A percentile compares a stretch with the other conserved stretches of the same genome.
Evolutionary conservation across 2,329 filamentous ascomycete genomes (phyloP).

Genomic region (Verticillium isaacii): DNA sequence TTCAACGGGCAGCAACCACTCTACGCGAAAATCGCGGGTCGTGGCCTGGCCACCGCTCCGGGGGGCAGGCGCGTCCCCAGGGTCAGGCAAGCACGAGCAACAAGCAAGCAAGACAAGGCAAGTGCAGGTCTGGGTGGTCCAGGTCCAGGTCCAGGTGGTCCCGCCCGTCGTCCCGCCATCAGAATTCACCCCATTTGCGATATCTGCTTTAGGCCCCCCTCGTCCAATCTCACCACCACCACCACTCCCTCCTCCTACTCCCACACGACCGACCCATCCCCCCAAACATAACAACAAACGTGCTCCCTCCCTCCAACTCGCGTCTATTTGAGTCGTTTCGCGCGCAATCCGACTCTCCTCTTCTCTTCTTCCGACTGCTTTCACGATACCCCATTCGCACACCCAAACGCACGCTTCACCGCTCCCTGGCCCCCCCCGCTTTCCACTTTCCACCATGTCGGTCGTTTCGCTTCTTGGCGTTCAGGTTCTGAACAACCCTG

Average conservation of each 20-base stretch:
- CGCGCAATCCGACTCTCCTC: background rate
- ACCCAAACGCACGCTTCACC: background rate
- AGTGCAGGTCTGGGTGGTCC: background rate
- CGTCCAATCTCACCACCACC: background rate
- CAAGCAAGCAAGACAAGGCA: background rate
- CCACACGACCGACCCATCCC: background rate
- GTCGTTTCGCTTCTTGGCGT: slow-evolving; percentile 95
- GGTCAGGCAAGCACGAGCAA: background rate
- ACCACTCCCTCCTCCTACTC: background rate
- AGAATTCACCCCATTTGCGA: slow-evolving; percentile 8
- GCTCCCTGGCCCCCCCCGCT: slow-evolving; percentile 3
- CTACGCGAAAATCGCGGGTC: slow-evolving; percentile 15
- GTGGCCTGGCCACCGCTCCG: background rate
- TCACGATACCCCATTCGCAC: background rate
- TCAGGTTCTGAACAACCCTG: slow-evolving; percentile 95
- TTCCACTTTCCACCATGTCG: slow-evolving; percentile 59
- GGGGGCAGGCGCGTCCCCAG: slow-evolving; percentile 11
- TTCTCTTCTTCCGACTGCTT: slow-evolving; percentile 2
- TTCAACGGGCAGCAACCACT: slow-evolving; percentile 6
- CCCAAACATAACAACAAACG: slow-evolving; percentile 1
- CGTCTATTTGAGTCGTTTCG: background rate
- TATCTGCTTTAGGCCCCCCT: slow-evolving; percentile 3
- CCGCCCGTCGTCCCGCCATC: slow-evolving; percentile 11
- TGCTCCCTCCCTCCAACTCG: background rate
- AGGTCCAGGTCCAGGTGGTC: background rate